Evolutionary conservation across 2,329 filamentous ascomycete genomes (phyloP).

Genomic region (Diaporthe ilicicola): DNA sequence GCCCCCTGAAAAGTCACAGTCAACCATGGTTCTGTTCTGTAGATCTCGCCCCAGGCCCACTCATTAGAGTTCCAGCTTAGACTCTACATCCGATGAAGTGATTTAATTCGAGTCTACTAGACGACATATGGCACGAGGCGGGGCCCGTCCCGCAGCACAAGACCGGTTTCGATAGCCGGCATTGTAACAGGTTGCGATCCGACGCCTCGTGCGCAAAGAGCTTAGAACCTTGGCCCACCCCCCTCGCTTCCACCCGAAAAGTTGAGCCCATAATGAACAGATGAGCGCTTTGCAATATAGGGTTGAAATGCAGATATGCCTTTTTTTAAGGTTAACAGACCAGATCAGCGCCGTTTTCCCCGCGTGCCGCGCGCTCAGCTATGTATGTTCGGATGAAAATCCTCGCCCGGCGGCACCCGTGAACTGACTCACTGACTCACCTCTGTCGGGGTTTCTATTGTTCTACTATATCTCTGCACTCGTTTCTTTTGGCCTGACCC

Average conservation of each 20-base stretch:
- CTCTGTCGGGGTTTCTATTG: no score
- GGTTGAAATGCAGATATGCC: neutral
- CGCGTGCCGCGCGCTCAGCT: neutral
- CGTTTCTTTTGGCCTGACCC: no score
- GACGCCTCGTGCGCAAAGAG: conserved; percentile 7
- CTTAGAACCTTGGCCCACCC: no score
- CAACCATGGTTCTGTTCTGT: neutral
- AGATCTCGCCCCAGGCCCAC: neutral
- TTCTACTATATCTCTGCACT: no score
- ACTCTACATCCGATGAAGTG: neutral
- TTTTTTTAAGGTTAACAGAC: neutral
- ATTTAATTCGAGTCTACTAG: neutral
- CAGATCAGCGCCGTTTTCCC: neutral
- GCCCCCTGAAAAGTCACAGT: neutral
- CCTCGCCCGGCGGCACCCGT: neutral
- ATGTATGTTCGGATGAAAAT: neutral
- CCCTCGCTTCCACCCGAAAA: neutral
- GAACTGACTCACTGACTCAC: no score
- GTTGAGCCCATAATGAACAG: neutral
- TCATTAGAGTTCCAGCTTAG: neutral
- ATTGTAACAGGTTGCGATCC: neutral
- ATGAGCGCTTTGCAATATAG: neutral
- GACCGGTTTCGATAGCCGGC: neutral
- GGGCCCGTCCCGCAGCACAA: neutral
- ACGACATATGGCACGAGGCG: neutral